A percentile compares a stretch with the other conserved stretches of the same genome.
Evolutionary conservation across 108 stramenopile genomes (phyloP).

Genomic region (Nitzschia sp.): DNA sequence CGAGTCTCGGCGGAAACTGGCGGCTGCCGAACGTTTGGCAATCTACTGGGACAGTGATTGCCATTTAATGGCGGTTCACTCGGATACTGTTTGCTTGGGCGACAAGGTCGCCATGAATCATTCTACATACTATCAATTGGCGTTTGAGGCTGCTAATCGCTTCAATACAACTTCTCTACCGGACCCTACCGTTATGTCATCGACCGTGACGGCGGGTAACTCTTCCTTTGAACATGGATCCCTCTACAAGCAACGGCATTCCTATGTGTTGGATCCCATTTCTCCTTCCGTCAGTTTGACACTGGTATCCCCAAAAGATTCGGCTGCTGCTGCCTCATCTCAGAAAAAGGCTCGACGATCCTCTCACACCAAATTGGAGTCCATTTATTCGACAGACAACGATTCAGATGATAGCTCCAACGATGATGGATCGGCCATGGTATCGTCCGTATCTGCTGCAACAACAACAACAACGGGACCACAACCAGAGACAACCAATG

Average conservation of each 20-base stretch:
- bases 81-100: slow-evolving; percentile 2
- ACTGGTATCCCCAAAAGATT: slow-evolving; percentile 28
- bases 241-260: slow-evolving; percentile 29
- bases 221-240: background rate
- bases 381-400: slow-evolving; percentile 2
- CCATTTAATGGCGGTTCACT: slow-evolving; percentile 17
- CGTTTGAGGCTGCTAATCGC: slow-evolving; percentile 19
- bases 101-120: slow-evolving; percentile 7
- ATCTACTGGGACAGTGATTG: slow-evolving; percentile 67
- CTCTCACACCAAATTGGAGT: slow-evolving; percentile 1
- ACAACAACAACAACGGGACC: background rate
- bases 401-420: slow-evolving; percentile 17
- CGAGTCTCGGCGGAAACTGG: slow-evolving; percentile 42
- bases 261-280: slow-evolving; percentile 62
- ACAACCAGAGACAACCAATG: background rate
- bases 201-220: background rate
- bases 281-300: slow-evolving; percentile 64
- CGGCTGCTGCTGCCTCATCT: background rate
- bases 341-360: background rate
- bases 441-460: too few relatives aligned
- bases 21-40: slow-evolving; percentile 55
- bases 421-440: too few relatives aligned
- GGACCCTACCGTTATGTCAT: background rate
- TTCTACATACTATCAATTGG: slow-evolving; percentile 12
- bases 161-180: background rate